Conservation (phyloP, 169 alveolate species). For the Plasmodium relictum region DNA sequence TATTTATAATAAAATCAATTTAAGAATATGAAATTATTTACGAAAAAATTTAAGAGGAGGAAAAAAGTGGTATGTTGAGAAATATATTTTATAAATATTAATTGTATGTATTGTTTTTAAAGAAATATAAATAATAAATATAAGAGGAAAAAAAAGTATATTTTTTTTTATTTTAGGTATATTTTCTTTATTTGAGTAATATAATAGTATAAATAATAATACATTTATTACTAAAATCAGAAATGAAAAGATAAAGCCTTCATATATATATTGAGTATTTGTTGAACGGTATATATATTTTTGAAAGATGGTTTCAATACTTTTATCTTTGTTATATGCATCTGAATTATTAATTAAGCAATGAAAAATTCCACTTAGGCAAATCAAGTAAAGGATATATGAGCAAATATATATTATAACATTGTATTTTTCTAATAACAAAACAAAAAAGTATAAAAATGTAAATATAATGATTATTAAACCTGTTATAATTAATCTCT, state of each 20-base stretch:
- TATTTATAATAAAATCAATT: background rate
- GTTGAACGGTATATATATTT: slow-evolving; percentile 58
- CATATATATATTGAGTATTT: slow-evolving; percentile 53
- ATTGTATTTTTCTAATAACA: slow-evolving; percentile 12
- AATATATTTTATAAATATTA: slow-evolving; percentile 29
- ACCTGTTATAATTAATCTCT: background rate
- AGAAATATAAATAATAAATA: slow-evolving; percentile 16
- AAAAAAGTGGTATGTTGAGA: slow-evolving; percentile 38
- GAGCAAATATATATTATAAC: slow-evolving; percentile 37
- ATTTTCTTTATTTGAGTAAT: background rate
- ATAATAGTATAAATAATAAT: slow-evolving; percentile 10
- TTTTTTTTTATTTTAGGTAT: background rate
- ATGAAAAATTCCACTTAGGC: slow-evolving; percentile 55
- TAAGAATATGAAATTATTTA: slow-evolving; percentile 13
- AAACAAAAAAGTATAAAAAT: slow-evolving; percentile 15
- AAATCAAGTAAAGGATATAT: slow-evolving; percentile 15
- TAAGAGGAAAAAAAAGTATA: slow-evolving; percentile 9
- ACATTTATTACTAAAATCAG: slow-evolving; percentile 31
- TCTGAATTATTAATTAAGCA: slow-evolving; percentile 50
- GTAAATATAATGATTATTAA: slow-evolving; percentile 5
- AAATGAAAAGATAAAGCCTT: slow-evolving; percentile 49
- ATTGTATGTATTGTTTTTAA: slow-evolving; percentile 31
- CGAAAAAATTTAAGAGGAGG: slow-evolving; percentile 58
- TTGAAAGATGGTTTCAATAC: slow-evolving; percentile 25
- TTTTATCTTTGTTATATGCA: slow-evolving; percentile 14